Evolutionary conservation across 331 rosid species (phyloP).

Genomic region (Quercus lobata): DNA sequence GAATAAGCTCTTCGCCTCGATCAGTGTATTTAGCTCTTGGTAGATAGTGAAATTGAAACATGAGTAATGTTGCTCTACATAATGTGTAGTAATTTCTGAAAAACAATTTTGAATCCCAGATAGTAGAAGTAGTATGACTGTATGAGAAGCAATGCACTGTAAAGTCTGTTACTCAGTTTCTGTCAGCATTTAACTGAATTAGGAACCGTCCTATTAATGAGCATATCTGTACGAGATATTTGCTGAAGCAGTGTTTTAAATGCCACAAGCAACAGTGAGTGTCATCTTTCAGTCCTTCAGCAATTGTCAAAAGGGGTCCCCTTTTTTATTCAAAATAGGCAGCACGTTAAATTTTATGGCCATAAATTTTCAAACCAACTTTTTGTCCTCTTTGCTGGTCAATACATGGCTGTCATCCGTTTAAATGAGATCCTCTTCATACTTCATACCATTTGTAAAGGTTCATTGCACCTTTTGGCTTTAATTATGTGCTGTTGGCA

Average conservation of each 20-base stretch:
- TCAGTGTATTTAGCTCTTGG: too few relatives aligned
- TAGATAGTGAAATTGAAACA: too few relatives aligned
- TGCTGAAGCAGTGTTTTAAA: background rate
- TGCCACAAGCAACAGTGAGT: slow-evolving; percentile 23
- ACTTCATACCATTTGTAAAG: background rate
- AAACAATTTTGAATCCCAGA: too few relatives aligned
- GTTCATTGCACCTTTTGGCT: slow-evolving; percentile 34
- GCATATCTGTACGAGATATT: slow-evolving; percentile 6
- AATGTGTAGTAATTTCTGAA: too few relatives aligned
- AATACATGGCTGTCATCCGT: slow-evolving; percentile 1
- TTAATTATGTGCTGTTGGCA: slow-evolving; percentile 10
- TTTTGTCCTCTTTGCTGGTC: slow-evolving; percentile 8
- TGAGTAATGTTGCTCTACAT: too few relatives aligned
- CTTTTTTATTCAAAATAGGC: slow-evolving; percentile 12
- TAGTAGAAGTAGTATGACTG: too few relatives aligned
- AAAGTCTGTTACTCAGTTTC: background rate
- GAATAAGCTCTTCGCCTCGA: too few relatives aligned
- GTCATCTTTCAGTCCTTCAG: background rate
- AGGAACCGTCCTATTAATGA: slow-evolving; percentile 72
- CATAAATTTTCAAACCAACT: slow-evolving; percentile 36
- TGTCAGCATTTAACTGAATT: slow-evolving; percentile 14
- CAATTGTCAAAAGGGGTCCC: slow-evolving; percentile 10
- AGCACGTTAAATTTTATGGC: slow-evolving; percentile 1
- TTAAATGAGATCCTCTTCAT: background rate
- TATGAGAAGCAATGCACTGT: too few relatives aligned